phyloP scores from a whole-genome alignment of 2,329 filamentous ascomycete genomes.

The Calonectria ilicicola region DNA sequence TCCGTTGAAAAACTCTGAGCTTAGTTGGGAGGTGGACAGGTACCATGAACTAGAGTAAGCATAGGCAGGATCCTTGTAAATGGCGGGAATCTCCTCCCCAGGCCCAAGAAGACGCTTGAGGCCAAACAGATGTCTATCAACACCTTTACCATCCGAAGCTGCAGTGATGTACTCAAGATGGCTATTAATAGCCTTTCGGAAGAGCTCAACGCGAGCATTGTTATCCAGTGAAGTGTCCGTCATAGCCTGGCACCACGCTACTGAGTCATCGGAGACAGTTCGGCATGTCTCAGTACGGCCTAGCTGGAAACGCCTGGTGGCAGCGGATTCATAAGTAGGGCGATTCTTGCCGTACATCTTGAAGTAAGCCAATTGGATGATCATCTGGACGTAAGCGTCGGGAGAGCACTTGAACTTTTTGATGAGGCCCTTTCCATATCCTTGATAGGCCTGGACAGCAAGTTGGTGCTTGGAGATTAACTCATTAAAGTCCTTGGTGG shows the following conservation, averaged over 20 bases:
- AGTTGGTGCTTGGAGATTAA: conserved; percentile 92
- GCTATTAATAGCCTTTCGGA: conserved; percentile 83
- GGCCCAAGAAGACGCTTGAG: conserved; percentile 89
- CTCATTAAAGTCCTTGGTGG: conserved; percentile 80
- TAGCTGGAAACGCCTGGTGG: conserved; percentile 94
- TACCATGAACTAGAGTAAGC: conserved; percentile 90
- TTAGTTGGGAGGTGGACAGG: conserved; percentile 89
- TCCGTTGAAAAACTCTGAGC: conserved; percentile 97
- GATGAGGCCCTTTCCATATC: conserved; percentile 97
- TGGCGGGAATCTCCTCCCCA: conserved; percentile 82
- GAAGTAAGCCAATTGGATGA: conserved; percentile 97
- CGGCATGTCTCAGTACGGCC: conserved; percentile 97
- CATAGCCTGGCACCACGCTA: conserved; percentile 91
- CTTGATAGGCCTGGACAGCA: conserved; percentile 94
- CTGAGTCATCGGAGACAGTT: conserved; percentile 88
- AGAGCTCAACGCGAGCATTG: conserved; percentile 76
- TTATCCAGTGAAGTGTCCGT: conserved; percentile 73
- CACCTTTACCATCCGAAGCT: conserved; percentile 91
- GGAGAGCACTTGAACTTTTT: conserved; percentile 99
- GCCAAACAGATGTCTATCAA: conserved; percentile 97
- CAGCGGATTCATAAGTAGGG: conserved; percentile 96
- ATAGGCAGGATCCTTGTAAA: conserved; percentile 91
- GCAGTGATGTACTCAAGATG: conserved; percentile 93
- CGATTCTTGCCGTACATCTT: conserved; percentile 99
- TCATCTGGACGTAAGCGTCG: conserved; percentile 97